Conservation (phyloP, 441 rosid species). For the Corymbia calophylla region DNA sequence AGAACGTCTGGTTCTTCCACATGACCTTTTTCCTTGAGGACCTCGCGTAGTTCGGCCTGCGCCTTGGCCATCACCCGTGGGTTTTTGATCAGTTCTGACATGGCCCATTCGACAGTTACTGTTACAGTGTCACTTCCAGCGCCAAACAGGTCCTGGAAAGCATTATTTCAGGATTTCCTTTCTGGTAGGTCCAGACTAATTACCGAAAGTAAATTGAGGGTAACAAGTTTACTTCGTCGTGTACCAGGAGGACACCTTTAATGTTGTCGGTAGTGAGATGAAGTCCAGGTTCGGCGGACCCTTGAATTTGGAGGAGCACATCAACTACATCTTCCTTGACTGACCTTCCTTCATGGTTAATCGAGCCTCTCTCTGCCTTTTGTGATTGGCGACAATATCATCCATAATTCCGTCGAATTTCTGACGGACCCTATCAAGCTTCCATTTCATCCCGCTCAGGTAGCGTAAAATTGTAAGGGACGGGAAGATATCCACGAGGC, state of each 20-base stretch:
- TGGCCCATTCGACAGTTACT: too few species aligned
- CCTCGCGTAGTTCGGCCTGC: too few species aligned
- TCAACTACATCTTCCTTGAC: not conserved
- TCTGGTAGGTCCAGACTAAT: too few species aligned
- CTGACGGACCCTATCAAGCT: not conserved
- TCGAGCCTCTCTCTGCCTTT: not conserved
- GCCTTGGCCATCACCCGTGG: too few species aligned
- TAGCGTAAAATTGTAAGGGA: not conserved
- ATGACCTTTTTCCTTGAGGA: too few species aligned
- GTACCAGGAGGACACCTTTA: not conserved
- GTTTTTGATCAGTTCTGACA: too few species aligned
- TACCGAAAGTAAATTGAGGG: too few species aligned
- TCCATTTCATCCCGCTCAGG: not conserved
- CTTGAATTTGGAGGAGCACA: not conserved
- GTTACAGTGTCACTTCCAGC: too few species aligned
- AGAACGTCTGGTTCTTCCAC: too few species aligned
- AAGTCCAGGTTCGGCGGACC: not conserved
- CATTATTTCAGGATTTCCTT: too few species aligned
- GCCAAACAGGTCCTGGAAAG: too few species aligned
- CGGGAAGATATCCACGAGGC: not conserved
- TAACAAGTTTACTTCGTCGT: not conserved
- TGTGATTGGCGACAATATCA: not conserved
- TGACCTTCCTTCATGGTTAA: not conserved
- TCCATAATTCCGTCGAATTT: not conserved
- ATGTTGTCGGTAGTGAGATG: not conserved